Evolutionary conservation across 108 stramenopile genomes (phyloP).

Genomic region (Nitzschia palea): DNA sequence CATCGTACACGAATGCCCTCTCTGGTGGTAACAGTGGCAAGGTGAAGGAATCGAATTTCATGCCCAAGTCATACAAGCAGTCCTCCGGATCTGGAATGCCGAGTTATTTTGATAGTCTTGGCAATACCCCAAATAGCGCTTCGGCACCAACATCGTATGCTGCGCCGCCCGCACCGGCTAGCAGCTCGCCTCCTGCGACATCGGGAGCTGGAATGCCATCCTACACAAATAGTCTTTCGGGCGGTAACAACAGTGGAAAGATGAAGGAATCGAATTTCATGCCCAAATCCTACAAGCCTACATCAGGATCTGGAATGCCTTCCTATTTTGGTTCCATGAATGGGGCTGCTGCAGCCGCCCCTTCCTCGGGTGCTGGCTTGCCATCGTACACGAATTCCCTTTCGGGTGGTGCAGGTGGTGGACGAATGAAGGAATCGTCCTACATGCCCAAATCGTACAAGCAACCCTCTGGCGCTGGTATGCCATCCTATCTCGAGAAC

Average conservation of each 20-base stretch:
- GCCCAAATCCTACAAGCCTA: constrained; percentile 3
- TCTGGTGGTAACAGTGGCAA: neutral
- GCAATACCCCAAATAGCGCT: neutral
- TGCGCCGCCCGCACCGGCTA: neutral
- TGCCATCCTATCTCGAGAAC: neutral
- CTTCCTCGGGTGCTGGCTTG: neutral
- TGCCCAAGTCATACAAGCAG: constrained; percentile 3
- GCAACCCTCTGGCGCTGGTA: neutral
- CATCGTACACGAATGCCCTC: neutral
- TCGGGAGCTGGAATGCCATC: neutral
- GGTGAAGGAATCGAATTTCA: neutral
- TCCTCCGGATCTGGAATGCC: neutral
- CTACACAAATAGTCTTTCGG: neutral
- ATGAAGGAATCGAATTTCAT: neutral
- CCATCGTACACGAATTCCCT: neutral
- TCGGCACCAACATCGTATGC: neutral
- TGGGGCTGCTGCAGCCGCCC: neutral
- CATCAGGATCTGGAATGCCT: neutral
- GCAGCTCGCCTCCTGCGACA: neutral
- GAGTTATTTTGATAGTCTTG: neutral
- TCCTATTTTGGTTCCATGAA: neutral
- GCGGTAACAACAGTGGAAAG: neutral
- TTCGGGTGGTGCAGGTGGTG: neutral
- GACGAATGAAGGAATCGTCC: neutral
- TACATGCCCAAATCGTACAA: neutral